Percentiles rank a stretch among this genome's conserved stretches.
Evolutionary conservation across 768 basidiomycete genomes (phyloP).

Genomic region (Auricularia auricula-judae): DNA sequence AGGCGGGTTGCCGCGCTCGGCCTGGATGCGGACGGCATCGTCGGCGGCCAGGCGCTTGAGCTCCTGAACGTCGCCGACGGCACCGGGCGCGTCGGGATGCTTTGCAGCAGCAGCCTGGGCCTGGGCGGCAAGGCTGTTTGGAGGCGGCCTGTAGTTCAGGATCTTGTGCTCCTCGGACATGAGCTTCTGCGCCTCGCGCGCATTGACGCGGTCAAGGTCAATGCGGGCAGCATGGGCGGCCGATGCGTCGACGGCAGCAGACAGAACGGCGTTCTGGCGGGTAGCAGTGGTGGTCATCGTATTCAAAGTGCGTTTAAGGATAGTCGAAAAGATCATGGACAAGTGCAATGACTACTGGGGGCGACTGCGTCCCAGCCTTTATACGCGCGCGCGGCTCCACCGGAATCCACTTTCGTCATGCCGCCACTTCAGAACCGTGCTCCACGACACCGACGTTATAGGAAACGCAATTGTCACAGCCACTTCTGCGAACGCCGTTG

Average conservation of each 20-base stretch:
- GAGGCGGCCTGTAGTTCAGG: slow-evolving; percentile 16
- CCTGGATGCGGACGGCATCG: background rate
- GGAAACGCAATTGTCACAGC: no score
- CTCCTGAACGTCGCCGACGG: background rate
- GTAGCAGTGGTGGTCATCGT: background rate
- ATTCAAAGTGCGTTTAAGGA: background rate
- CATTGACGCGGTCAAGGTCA: background rate
- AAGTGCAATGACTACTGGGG: no score
- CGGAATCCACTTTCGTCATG: no score
- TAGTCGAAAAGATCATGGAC: background rate
- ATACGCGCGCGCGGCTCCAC: no score
- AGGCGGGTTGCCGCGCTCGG: background rate
- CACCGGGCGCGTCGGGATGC: background rate
- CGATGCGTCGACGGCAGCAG: background rate
- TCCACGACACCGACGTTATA: no score
- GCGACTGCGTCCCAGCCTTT: no score
- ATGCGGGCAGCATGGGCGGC: background rate
- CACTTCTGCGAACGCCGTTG: no score
- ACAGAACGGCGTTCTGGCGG: background rate
- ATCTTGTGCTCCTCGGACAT: slow-evolving; percentile 4
- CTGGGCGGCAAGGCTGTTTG: slow-evolving; percentile 16
- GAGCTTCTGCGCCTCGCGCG: background rate
- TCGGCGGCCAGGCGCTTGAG: background rate
- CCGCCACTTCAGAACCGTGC: no score
- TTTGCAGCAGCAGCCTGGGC: slow-evolving; percentile 13